phyloP scores from a whole-genome alignment of 495 filamentous ascomycete genomes.

The Thermothielavioides terrestris region DNA sequence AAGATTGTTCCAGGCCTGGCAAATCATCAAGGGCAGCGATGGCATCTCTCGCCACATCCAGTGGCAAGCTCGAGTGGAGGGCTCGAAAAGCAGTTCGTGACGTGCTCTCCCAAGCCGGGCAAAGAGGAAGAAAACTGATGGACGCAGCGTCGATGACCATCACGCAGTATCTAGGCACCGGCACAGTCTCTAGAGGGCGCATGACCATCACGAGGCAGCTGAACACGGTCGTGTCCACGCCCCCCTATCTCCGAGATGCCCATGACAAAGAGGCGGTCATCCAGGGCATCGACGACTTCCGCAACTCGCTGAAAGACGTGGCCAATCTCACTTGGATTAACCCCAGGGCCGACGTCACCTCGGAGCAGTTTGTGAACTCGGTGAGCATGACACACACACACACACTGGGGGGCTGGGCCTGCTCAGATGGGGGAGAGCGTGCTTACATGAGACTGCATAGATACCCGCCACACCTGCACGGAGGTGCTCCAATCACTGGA shows the following conservation, averaged over 20 bases:
- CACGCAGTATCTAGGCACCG: slow-evolving; percentile 56
- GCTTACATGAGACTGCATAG: slow-evolving; percentile 1
- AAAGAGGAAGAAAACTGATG: background rate
- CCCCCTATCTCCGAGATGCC: slow-evolving; percentile 42
- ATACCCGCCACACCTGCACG: slow-evolving; percentile 44
- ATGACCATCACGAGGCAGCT: slow-evolving; percentile 49
- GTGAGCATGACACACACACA: no score
- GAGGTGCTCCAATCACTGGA: slow-evolving; percentile 62
- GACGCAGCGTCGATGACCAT: slow-evolving; percentile 45
- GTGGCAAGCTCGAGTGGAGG: slow-evolving; percentile 54
- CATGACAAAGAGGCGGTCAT: slow-evolving; percentile 42
- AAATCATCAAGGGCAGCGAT: slow-evolving; percentile 47
- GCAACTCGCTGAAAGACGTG: slow-evolving; percentile 42
- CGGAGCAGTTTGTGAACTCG: slow-evolving; percentile 45
- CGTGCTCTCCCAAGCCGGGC: background rate
- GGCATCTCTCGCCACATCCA: slow-evolving; percentile 55
- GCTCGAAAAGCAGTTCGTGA: slow-evolving; percentile 18
- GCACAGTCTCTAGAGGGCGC: slow-evolving; percentile 48
- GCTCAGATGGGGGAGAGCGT: no score
- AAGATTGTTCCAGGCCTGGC: slow-evolving; percentile 32
- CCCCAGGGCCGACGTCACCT: slow-evolving; percentile 43
- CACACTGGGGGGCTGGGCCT: no score
- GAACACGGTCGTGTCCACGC: slow-evolving; percentile 42
- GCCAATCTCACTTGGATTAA: slow-evolving; percentile 44
- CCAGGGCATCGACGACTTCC: slow-evolving; percentile 50